Evolutionary conservation across 768 basidiomycete genomes (phyloP), one percentile per base, ranked within the genome.

Genomic region (Russula vinacea): DNA sequence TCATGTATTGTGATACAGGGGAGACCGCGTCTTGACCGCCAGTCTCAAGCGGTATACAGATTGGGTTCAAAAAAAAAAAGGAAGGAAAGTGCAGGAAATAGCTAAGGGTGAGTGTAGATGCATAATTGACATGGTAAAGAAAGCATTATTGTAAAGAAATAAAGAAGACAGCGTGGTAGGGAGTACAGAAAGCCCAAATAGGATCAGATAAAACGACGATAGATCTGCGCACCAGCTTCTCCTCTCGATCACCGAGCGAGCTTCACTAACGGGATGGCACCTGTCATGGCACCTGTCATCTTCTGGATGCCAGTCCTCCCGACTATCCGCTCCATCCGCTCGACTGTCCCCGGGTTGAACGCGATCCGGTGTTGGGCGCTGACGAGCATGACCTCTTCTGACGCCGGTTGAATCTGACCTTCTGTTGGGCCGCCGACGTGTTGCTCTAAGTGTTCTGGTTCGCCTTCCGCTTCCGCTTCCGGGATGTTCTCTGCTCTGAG

Each of bases 261-360:
- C 33, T 65, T 65, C 47, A 62, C 62, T 47, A 60, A 57, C 45
- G 64, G 64, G 42, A 65, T 51, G 2, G 60, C 64, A 2, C 50
- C 64, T 2, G 64, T 52, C 64, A 65, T 51, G 2, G 60, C 64
- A 2, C 50, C 64, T 2, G 64, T 52, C 64, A 65, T 14, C 19
- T 39, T 65, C 11, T 65, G 64, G 26, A 65, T 61, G 33, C 60
- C 17, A 16, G 55, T 65, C 60, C 51, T 65, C 14, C 54, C 55
- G 35, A 61, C 64, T 24, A 65, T 65, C n/a, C 60, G 52, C 32
- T 65, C 64, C 60, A 65, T 61, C 16, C 59, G 55, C 29, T 65
- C 64, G 16, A 65, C 59, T 4, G 47, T 61, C 4, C 64, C 60
- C 2, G 64, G 60, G 35, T 61, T 65, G 49, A 65, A 65, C 9